Evolutionary conservation across 2,329 filamentous ascomycete genomes (phyloP), one percentile per base, ranked within the genome.

Genomic region (Rhexocercosporidium sp.): DNA sequence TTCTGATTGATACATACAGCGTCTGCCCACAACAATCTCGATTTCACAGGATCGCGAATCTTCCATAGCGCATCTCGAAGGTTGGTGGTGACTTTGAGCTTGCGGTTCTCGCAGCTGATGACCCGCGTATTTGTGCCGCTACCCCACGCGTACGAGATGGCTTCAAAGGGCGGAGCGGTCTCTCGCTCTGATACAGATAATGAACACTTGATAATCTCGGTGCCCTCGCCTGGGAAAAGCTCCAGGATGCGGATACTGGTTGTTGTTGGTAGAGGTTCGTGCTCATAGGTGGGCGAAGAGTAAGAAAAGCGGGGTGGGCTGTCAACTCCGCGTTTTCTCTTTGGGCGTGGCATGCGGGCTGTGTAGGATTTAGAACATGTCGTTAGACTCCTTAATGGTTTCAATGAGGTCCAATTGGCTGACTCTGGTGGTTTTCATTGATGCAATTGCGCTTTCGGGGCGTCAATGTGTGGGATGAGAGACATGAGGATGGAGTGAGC

Each of bases 141-240:
- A 16, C 65, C 65, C 65, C 61, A 64, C 9, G 62, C 34, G 37
- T 67, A 67, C 20, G 65, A 67, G 37, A 67, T 56, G 1, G 65
- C 61, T 54, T 64, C 60, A 44, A 56, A 67, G 29, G 60, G 29
- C 12, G 27, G 59, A 12, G 59, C 54, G 34, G 25, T 8, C n/a
- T 46, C 25, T 6, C 47, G 47, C 39, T 66, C 64, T 7, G 60
- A 25, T 11, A 31, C 25, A 34, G 22, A 34, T 4, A 61, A n/a
- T 14, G 18, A 44, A 14, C 12, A 14, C 16, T 14, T 44, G 39
- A 44, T 44, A 4, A 44, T n/a, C 18, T 14, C 12, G 12, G 39
- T 44, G 16, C 12, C 18, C 4, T 44, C 12, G 12, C 39, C 12
- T 14, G 39, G 39, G 39, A 44, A 44, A 4, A 44, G 4, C 39